phyloP scores from a whole-genome alignment of 2,329 filamentous ascomycete genomes.

The Exserohilum rostratum region DNA sequence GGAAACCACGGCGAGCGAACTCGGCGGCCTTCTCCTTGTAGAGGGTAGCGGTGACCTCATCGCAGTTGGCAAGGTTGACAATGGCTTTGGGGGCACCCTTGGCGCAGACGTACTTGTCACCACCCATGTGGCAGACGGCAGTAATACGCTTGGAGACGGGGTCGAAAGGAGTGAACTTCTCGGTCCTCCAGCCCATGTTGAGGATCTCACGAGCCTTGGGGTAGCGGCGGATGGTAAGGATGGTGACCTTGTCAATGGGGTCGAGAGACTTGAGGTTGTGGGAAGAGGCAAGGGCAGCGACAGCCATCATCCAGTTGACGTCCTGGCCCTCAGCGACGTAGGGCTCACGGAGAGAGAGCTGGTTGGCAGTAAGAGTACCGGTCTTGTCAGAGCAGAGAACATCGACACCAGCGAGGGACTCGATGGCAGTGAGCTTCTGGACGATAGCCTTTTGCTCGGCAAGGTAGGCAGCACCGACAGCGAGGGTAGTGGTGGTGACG shows the following conservation, averaged over 20 bases:
- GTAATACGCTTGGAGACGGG: constrained; percentile 82
- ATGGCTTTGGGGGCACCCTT: constrained; percentile 81
- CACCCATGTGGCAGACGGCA: constrained; percentile 70
- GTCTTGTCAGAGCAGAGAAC: constrained; percentile 84
- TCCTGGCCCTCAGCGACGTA: constrained; percentile 78
- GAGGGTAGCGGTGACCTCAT: constrained; percentile 66
- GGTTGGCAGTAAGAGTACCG: constrained; percentile 76
- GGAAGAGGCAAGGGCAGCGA: constrained; percentile 76
- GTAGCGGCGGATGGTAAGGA: constrained; percentile 76
- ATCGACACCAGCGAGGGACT: constrained; percentile 70
- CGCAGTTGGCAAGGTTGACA: constrained; percentile 71
- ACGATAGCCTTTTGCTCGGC: constrained; percentile 80
- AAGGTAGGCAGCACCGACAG: constrained; percentile 77
- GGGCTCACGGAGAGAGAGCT: constrained; percentile 77
- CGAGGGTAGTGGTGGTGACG: constrained; percentile 77
- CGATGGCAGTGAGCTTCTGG: constrained; percentile 79
- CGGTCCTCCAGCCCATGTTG: constrained; percentile 74
- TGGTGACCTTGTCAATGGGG: constrained; percentile 80
- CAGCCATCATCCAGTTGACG: constrained; percentile 85
- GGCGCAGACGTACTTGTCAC: constrained; percentile 73
- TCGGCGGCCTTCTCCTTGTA: constrained; percentile 77
- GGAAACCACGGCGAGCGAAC: constrained; percentile 80
- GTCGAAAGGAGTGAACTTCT: constrained; percentile 80
- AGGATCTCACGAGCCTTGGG: constrained; percentile 79
- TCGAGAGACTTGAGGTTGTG: constrained; percentile 81